A percentile compares a stretch with the other conserved stretches of the same genome.
Evolutionary conservation across 208 protist species (phyloP).

Genomic region (Acanthamoeba sp.): DNA sequence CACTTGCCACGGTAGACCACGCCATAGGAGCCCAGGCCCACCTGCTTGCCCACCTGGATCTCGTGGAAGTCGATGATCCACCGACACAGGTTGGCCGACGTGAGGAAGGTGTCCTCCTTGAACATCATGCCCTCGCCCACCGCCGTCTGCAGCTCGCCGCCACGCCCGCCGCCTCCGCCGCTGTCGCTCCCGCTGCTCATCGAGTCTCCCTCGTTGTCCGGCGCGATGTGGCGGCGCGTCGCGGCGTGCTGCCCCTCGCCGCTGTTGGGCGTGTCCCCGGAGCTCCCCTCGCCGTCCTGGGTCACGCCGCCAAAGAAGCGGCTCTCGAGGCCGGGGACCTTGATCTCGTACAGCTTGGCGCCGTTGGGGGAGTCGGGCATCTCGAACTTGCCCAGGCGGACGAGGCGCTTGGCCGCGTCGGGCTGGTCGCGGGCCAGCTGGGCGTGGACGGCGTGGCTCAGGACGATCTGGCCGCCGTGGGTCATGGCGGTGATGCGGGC

Average conservation of each 20-base stretch:
- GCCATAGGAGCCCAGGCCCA: constrained; percentile 15
- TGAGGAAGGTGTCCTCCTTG: constrained; percentile 62
- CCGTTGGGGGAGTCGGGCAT: background rate
- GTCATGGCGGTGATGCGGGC: constrained; percentile 9
- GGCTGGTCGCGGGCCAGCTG: background rate
- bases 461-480: constrained; percentile 32
- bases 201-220: too few relatives aligned
- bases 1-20: constrained; percentile 28
- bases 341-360: constrained; percentile 31
- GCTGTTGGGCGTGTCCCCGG: background rate
- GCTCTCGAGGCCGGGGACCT: background rate
- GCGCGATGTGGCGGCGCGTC: too few relatives aligned
- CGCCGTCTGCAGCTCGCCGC: background rate
- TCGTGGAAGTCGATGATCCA: constrained; percentile 57
- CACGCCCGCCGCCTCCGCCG: background rate
- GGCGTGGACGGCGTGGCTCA: background rate
- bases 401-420: background rate
- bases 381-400: constrained; percentile 42
- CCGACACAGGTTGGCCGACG: constrained; percentile 43
- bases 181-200: background rate
- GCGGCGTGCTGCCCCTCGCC: background rate
- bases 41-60: constrained; percentile 33
- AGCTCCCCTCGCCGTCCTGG: background rate
- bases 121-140: constrained; percentile 35
- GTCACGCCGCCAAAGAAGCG: constrained; percentile 42